Percentiles rank a stretch among this genome's conserved stretches.
Conservation (phyloP, 371 early-diverging fungal genomes). For the Amoeboradix gromovi region DNA sequence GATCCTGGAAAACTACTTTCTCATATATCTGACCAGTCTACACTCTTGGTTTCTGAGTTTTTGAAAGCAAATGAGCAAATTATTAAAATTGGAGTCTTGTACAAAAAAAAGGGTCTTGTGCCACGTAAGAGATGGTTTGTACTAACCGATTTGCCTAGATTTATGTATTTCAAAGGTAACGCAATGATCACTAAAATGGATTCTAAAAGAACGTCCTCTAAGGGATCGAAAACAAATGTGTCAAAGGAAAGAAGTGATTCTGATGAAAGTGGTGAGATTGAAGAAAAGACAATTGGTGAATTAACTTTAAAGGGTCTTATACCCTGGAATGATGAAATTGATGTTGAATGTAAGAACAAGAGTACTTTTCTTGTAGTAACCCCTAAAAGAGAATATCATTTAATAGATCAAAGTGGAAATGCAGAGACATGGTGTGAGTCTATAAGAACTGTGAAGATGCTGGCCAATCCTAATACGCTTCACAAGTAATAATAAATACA, state of each 20-base stretch:
- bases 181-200: neutral
- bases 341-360: neutral
- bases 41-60: neutral
- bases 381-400: neutral
- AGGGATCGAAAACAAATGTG: neutral
- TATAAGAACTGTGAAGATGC: neutral
- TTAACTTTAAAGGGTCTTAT: neutral
- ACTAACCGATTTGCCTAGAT: constrained; percentile 1
- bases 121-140: neutral
- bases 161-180: neutral
- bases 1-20: neutral
- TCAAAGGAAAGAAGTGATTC: neutral
- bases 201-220: neutral
- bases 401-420: neutral
- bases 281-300: neutral
- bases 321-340: neutral
- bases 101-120: neutral
- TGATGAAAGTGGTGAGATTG: neutral
- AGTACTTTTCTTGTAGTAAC: neutral
- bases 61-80: neutral
- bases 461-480: neutral
- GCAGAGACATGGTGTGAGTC: neutral
- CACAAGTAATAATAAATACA: too few species aligned
- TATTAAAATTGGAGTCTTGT: neutral
- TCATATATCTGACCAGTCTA: neutral